phyloP scores from a whole-genome alignment of 2,329 filamentous ascomycete species.

The Aspergillus ibericus region DNA sequence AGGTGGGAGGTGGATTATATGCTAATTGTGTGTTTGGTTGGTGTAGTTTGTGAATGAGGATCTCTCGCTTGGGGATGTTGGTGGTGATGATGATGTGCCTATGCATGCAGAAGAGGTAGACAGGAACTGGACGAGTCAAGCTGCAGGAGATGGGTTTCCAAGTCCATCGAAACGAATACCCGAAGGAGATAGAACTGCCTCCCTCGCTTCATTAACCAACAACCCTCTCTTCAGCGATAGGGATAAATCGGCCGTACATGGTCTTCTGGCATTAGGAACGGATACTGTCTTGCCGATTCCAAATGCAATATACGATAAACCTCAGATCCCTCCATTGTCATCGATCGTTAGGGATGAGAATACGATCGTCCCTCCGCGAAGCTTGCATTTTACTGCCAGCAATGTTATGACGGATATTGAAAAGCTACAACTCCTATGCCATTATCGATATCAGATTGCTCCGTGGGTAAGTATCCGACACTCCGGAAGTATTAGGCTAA shows the following conservation, averaged over 20 bases:
- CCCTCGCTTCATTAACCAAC: not conserved
- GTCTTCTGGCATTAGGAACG: slow-evolving; percentile 26
- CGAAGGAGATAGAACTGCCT: not conserved
- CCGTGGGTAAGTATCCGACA: slow-evolving; percentile 42
- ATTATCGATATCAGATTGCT: slow-evolving; percentile 49
- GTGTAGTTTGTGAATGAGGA: slow-evolving; percentile 30
- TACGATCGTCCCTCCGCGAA: no score
- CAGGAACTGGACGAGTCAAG: no score
- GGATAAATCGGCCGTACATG: slow-evolving; percentile 28
- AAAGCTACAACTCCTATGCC: slow-evolving; percentile 42
- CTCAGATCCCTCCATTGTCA: not conserved
- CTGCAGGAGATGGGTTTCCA: no score
- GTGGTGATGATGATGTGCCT: not conserved
- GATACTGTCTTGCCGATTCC: not conserved
- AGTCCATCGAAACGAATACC: no score
- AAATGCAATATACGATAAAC: not conserved
- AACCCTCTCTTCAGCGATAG: slow-evolving; percentile 20
- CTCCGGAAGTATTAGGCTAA: not conserved
- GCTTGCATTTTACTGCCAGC: no score
- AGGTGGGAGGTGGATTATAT: no score
- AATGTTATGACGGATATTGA: slow-evolving; percentile 3
- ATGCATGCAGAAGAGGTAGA: no score
- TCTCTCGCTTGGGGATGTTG: slow-evolving; percentile 3
- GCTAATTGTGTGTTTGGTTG: not conserved
- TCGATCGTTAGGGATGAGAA: not conserved